A percentile compares a stretch with the other conserved stretches of the same genome.
These are phyloP conservation scores for Aspergillus cejpii DNA, from an alignment of 2,329 filamentous ascomycete species.

Conservation along the genomic window DNA sequence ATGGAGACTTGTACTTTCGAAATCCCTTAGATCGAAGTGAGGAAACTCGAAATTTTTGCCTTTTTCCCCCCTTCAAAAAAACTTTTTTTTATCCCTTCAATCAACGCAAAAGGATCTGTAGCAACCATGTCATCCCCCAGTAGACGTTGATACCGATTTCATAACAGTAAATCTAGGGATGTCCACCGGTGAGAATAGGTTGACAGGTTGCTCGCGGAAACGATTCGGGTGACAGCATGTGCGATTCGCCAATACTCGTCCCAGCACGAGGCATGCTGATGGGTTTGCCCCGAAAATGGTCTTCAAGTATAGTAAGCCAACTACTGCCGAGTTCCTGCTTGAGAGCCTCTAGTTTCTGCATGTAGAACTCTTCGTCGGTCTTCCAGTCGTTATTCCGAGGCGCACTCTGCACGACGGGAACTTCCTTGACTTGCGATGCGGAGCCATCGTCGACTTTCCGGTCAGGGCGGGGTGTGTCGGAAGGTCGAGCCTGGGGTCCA, in stretches of 20 bases:
- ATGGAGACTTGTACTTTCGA: background rate
- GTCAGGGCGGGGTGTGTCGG: constrained; percentile 18
- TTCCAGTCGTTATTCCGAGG: constrained; percentile 29
- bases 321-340: constrained; percentile 78
- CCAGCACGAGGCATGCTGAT: constrained; percentile 26
- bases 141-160: background rate
- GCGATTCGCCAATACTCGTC: constrained; percentile 28
- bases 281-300: constrained; percentile 55
- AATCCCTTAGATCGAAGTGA: background rate
- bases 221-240: constrained; percentile 28
- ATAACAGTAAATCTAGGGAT: constrained; percentile 17
- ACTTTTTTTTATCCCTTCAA: background rate
- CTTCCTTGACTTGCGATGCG: constrained; percentile 11
- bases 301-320: constrained; percentile 79
- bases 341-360: constrained; percentile 78
- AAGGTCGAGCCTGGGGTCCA: constrained; percentile 24
- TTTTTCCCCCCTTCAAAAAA: background rate
- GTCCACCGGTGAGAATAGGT: constrained; percentile 38
- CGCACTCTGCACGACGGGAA: constrained; percentile 20
- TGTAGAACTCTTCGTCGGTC: constrained; percentile 67
- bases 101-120: background rate
- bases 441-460: constrained; percentile 14
- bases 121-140: background rate
- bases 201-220: constrained; percentile 35
- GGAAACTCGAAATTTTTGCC: background rate